A percentile compares a stretch with the other conserved stretches of the same genome.
Evolutionary conservation across 2,329 filamentous ascomycete species (phyloP).

Genomic region (Calonectria pseudoreteaudii): DNA sequence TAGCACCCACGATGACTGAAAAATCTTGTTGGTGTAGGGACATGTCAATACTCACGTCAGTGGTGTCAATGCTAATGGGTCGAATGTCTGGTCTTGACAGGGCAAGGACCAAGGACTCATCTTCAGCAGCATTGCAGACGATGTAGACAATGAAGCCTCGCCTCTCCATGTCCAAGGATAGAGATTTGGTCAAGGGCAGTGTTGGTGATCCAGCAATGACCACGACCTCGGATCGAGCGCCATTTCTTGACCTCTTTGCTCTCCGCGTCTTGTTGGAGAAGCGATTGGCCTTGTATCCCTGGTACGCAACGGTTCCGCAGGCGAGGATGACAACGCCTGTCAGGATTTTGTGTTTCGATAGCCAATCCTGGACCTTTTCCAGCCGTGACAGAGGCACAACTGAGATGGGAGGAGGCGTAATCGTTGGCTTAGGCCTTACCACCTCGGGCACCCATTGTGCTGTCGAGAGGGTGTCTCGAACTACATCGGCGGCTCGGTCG

Average conservation of each 20-base stretch:
- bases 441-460: constrained; percentile 79
- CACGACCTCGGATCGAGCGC: constrained; percentile 86
- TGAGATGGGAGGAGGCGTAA: constrained; percentile 47
- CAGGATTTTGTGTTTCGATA: constrained; percentile 77
- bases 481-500: constrained; percentile 76
- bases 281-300: constrained; percentile 61
- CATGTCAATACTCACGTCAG: constrained; percentile 68
- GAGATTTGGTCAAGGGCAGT: constrained; percentile 84
- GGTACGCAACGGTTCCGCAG: constrained; percentile 73
- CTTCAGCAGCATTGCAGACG: constrained; percentile 85
- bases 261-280: constrained; percentile 76
- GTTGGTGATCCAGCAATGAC: constrained; percentile 90
- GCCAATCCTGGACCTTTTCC: constrained; percentile 76
- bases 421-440: constrained; percentile 70
- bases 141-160: constrained; percentile 95
- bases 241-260: constrained; percentile 83
- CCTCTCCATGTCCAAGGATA: constrained; percentile 88
- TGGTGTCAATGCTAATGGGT: constrained; percentile 84
- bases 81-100: constrained; percentile 85
- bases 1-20: neutral
- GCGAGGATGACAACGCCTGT: constrained; percentile 79
- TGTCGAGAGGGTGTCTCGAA: constrained; percentile 77
- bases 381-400: constrained; percentile 50
- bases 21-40: neutral
- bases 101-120: constrained; percentile 82